Conservation (phyloP, 1,284 basidiomycete genomes). For the Schizophyllum amplum region DNA sequence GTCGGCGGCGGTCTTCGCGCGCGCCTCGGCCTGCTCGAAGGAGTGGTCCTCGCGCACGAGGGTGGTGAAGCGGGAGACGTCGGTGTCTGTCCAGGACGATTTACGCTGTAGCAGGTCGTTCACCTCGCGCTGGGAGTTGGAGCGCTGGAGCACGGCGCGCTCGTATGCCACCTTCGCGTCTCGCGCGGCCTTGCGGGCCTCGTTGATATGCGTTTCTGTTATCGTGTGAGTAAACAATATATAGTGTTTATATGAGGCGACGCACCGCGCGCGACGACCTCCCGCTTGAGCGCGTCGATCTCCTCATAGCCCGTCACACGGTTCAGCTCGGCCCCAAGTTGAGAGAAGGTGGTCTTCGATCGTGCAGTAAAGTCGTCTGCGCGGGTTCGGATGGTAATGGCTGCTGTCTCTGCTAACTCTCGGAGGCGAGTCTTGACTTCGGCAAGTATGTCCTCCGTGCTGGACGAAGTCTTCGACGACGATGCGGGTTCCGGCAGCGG, state of each 20-base stretch:
- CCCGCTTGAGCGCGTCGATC: conserved; percentile 75
- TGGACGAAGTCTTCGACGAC: background rate
- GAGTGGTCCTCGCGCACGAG: conserved; percentile 84
- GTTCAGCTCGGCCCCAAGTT: conserved; percentile 74
- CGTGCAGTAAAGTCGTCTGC: conserved; percentile 49
- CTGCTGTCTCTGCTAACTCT: conserved; percentile 42
- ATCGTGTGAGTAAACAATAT: background rate
- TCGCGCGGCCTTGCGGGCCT: conserved; percentile 50
- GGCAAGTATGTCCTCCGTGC: background rate
- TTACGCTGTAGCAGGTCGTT: conserved; percentile 90
- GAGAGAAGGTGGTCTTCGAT: conserved; percentile 54
- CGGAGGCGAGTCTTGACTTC: conserved; percentile 33
- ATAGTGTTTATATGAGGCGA: conserved; percentile 9
- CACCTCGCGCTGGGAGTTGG: conserved; percentile 79
- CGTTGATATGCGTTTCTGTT: conserved; percentile 56
- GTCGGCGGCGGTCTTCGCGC: conserved; percentile 57
- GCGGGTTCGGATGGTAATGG: conserved; percentile 38
- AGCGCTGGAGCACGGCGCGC: conserved; percentile 63
- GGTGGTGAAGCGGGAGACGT: conserved; percentile 77
- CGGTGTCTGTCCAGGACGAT: conserved; percentile 75
- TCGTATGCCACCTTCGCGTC: conserved; percentile 71
- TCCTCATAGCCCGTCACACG: conserved; percentile 85
- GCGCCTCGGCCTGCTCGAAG: conserved; percentile 68
- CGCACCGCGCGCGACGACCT: conserved; percentile 77
- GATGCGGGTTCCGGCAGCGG: background rate